phyloP scores from a whole-genome alignment of 2,329 filamentous ascomycete genomes.

The Ophiostoma populinum region DNA sequence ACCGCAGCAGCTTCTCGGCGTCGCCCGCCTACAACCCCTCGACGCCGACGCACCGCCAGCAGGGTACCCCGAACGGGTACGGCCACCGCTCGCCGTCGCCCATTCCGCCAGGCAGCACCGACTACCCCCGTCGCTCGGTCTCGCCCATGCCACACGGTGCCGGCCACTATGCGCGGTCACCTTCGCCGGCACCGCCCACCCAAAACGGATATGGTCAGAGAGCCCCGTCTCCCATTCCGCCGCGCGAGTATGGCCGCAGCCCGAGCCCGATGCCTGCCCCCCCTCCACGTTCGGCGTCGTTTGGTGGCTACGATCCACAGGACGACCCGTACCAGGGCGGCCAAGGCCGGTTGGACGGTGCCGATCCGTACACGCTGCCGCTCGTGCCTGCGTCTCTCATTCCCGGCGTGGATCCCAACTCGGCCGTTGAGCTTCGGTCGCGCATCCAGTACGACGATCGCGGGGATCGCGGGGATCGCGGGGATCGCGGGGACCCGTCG shows the following conservation, averaged over 20 bases:
- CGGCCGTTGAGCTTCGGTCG: constrained; percentile 39
- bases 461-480: too few relatives aligned
- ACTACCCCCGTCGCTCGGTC: too few relatives aligned
- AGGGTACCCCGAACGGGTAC: constrained; percentile 4
- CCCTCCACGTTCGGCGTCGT: not conserved
- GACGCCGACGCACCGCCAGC: constrained; percentile 4
- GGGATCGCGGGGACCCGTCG: too few relatives aligned
- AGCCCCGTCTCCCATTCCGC: constrained; percentile 7
- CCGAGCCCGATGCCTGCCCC: constrained; percentile 1
- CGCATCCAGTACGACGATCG: constrained; percentile 38
- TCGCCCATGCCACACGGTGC: constrained; percentile 3
- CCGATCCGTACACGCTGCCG: constrained; percentile 25
- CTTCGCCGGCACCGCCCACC: too few relatives aligned
- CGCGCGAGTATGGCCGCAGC: not conserved
- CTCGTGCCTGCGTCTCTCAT: constrained; percentile 39
- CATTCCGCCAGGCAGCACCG: too few relatives aligned
- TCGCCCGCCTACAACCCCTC: constrained; percentile 13
- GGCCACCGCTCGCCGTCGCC: constrained; percentile 7
- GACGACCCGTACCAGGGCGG: constrained; percentile 18
- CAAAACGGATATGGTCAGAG: constrained; percentile 1
- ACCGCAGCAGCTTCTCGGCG: constrained; percentile 14
- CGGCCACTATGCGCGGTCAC: too few relatives aligned
- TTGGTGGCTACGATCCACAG: constrained; percentile 15
- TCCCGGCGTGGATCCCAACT: constrained; percentile 38
- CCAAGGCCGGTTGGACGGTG: constrained; percentile 21